A percentile compares a stretch with the other conserved stretches of the same genome.
phyloP scores from a whole-genome alignment of 129 eudicot species.

The Flaveria bidentis region DNA sequence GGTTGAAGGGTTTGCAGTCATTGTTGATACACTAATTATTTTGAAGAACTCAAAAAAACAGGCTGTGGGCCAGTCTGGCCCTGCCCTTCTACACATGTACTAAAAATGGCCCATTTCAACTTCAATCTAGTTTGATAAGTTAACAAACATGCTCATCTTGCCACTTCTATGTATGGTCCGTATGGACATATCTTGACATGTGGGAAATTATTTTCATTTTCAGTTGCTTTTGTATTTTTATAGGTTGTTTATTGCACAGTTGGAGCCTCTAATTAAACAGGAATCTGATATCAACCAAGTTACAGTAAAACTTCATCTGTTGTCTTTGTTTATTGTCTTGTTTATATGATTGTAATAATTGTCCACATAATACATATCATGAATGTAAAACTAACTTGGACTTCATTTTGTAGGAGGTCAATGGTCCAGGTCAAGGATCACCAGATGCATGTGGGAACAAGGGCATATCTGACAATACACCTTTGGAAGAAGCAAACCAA shows the following conservation, averaged over 20 bases:
- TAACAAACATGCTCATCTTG: neutral
- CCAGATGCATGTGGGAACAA: constrained; percentile 40
- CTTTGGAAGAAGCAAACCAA: constrained; percentile 40
- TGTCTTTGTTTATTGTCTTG: neutral
- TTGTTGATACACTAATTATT: neutral
- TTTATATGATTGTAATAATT: neutral
- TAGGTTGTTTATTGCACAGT: constrained; percentile 68
- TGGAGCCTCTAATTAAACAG: constrained; percentile 56
- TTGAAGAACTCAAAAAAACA: neutral
- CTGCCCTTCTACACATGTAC: neutral
- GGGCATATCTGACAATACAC: constrained; percentile 39
- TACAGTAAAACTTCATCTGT: constrained; percentile 50
- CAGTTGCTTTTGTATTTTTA: constrained; percentile 26
- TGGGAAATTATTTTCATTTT: neutral
- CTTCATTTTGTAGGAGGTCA: constrained; percentile 52
- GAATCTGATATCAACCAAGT: constrained; percentile 39
- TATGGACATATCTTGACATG: constrained; percentile 9
- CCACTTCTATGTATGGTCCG: neutral
- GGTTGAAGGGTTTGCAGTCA: neutral
- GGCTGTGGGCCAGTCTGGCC: neutral
- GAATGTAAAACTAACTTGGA: constrained; percentile 17
- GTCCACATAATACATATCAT: neutral
- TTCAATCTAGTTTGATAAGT: neutral
- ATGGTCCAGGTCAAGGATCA: constrained; percentile 38
- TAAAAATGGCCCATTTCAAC: neutral